Base-by-base conservation (phyloP, 805 yeast genomes). In the Wickerhamia fluorescens region DNA sequence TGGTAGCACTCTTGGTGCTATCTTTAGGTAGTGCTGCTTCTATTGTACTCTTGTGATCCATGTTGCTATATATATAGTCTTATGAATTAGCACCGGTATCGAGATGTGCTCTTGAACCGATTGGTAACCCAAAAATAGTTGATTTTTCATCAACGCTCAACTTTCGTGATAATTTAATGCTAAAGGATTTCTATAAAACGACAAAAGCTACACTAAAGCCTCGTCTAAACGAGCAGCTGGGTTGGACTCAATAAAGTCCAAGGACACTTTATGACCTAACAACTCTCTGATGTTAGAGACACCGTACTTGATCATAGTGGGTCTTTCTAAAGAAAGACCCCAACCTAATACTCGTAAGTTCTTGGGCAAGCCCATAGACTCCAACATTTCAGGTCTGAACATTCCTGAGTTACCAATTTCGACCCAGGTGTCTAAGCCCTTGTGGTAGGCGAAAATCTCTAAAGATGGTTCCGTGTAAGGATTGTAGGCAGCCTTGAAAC, bases 301-400 rank as follows among this genome's bases (percentile, higher is more conserved):
- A 36, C 81, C 94, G 54, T 92, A 92, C 64, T 89, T 92, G 59
- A 92, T 92, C 99, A 92, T 92, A 18, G 99, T 92, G 40, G 99
- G 99, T 66, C 99, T 80, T 64, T 92, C 99, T 55, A 92, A 71
- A 14, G 95, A 82, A 47, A 92, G 70, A 51, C 99, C 99, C 87
- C 94, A 92, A 38, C 99, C 99, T 42, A 87, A 73, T 8, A 89
- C 97, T 56, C 96, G 74, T 66, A 94, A 61, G 54, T 85, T 82
- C 66, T 79, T 79, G 36, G 98, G 98, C 51, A 92, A 73, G 20
- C 99, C 99, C 97, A 92, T 89, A 25, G 95, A 67, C 65, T 87
- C 96, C 55, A 94, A 71, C 99, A 92, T 92, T 66, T 92, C 99
- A 9, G 99, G 98, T 65, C 99, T 79, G 73, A 92, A 92, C 95